Percentiles rank a stretch among this genome's conserved stretches.
These are phyloP conservation scores for Stephania yunnanensis DNA, from an alignment of 164 flowering plant genomes.

Conservation along the genomic window DNA sequence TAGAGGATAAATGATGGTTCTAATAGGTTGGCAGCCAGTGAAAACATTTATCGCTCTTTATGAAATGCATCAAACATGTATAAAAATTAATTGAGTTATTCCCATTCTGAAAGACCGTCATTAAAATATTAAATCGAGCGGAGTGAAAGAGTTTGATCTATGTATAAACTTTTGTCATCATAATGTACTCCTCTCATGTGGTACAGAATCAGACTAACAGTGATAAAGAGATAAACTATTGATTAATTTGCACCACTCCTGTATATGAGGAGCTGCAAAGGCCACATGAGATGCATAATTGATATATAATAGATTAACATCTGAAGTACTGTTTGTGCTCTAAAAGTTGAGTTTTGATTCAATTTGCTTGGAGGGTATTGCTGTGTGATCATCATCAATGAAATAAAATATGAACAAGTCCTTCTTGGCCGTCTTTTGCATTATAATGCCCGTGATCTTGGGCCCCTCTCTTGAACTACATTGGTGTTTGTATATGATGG, in stretches of 20 bases:
- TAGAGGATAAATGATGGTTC: no score
- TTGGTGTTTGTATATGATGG: neutral
- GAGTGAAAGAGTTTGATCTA: no score
- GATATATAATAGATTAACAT: neutral
- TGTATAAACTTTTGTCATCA: no score
- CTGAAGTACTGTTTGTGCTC: neutral
- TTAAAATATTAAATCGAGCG: no score
- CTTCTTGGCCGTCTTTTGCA: constrained; percentile 42
- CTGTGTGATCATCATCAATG: constrained; percentile 15
- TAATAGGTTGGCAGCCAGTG: no score
- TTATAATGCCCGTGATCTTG: constrained; percentile 34
- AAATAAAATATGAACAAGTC: constrained; percentile 13
- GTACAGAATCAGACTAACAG: neutral
- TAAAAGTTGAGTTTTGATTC: neutral
- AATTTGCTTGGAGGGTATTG: constrained; percentile 6
- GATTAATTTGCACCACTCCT: neutral
- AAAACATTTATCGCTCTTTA: no score
- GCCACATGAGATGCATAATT: constrained; percentile 1
- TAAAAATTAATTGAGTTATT: no score
- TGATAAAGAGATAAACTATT: neutral
- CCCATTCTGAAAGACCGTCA: no score
- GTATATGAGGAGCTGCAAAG: constrained; percentile 5
- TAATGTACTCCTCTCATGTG: neutral
- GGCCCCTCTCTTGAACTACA: constrained; percentile 15
- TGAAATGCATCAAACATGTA: no score